Base-by-base conservation (phyloP, 1,284 basidiomycete species). In the Pascua guehoae region DNA sequence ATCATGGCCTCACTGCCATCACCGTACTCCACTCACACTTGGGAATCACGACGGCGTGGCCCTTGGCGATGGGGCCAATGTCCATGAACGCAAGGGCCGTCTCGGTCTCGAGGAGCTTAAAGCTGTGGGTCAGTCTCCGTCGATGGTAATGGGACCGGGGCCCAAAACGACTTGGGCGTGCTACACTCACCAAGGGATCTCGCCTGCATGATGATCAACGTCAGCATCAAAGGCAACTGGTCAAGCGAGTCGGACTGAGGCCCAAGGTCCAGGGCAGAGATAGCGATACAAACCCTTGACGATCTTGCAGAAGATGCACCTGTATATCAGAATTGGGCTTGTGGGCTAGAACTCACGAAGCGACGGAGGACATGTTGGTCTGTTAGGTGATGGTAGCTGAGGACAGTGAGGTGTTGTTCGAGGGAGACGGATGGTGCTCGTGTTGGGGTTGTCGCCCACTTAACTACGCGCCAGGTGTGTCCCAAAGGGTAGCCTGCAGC, bases 281-380 rank as follows among this genome's bases (percentile, higher is more conserved):
- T 9, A 12, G 15, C 9, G 7, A 41, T 10, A 70, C 78, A 53
- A 58, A 85, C 91, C 88, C 80, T 89, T 89, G 79, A 92, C 83
- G 73, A 94, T 93, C 79, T 87, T 93, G 82, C 91, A 94, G 80
- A 94, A 94, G 67, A 93, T 78, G 75, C 91, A 93, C 56, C 75
- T 77, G 55, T 24, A 10, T 41, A 7, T 36, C 11, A 36, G 24
- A 36, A 11, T 11, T 9, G 12, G 8, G 16, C n/a, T 32, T 7
- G 7, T 32, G 24, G 24, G 24, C 24, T 32, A 7, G 24, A 32
- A 36, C 56, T 49, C 41, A 58, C 51, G 56, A 58, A 41, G 58
- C 58, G 16, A 60, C 49, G 16, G 58, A 60, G 10, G 49, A 32
- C 53, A 55, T 55, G 4, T n/a, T 54, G 39, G 41, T 39, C 15